Conservation (phyloP, 176 grass and related monocot species). For the Paspalum notatum region DNA sequence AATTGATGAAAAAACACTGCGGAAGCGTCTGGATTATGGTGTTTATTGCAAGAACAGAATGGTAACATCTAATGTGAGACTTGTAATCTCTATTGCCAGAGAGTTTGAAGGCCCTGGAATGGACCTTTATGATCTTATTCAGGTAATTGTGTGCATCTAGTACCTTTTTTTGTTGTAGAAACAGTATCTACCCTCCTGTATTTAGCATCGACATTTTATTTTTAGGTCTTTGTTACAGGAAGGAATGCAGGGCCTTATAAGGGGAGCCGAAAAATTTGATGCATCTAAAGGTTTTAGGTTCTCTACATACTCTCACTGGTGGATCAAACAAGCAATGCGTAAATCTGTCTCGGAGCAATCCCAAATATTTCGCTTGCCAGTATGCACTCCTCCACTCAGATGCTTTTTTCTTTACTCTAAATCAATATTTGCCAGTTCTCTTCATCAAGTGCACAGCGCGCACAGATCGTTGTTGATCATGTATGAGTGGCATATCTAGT, state of each 20-base stretch:
- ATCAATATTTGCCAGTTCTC: background rate
- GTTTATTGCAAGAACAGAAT: slow-evolving; percentile 76
- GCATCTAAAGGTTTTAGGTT: slow-evolving; percentile 92
- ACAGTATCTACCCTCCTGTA: slow-evolving; percentile 25
- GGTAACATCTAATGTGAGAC: slow-evolving; percentile 81
- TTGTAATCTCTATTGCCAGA: slow-evolving; percentile 91
- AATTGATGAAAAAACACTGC: slow-evolving; percentile 57
- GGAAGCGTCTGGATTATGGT: slow-evolving; percentile 62
- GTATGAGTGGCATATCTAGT: background rate
- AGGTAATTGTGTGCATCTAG: slow-evolving; percentile 47
- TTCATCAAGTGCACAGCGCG: too few relatives aligned
- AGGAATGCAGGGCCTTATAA: slow-evolving; percentile 83
- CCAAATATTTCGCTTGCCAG: slow-evolving; percentile 82
- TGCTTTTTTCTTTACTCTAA: slow-evolving; percentile 5
- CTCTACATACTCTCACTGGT: slow-evolving; percentile 96
- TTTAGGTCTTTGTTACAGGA: slow-evolving; percentile 67
- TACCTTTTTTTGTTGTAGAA: background rate
- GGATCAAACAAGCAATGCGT: slow-evolving; percentile 91
- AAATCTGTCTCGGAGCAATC: slow-evolving; percentile 77
- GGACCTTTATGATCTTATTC: slow-evolving; percentile 82
- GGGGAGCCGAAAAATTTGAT: slow-evolving; percentile 89
- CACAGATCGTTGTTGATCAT: background rate
- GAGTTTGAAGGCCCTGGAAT: slow-evolving; percentile 64
- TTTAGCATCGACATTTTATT: slow-evolving; percentile 50
- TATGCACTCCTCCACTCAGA: slow-evolving; percentile 33